Evolutionary conservation across 2,329 filamentous ascomycete genomes (phyloP).

Genomic region (Herpotrichia juniperi): DNA sequence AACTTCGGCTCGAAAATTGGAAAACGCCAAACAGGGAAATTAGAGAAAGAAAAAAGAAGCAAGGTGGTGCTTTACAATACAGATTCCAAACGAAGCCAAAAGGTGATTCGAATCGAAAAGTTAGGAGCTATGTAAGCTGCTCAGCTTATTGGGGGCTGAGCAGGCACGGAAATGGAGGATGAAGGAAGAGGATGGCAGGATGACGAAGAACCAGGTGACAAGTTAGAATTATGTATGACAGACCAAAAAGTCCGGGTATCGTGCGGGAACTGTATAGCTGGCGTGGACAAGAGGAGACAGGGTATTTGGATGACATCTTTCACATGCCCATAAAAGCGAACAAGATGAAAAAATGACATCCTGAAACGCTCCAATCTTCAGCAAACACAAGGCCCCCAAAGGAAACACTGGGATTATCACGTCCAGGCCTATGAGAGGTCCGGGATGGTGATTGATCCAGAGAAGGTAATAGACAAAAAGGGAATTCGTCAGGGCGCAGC

Average conservation of each 20-base stretch:
- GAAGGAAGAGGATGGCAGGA: neutral
- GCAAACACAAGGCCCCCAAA: slow-evolving; percentile 10
- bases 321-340: neutral
- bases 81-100: neutral
- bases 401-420: neutral
- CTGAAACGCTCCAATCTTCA: slow-evolving; percentile 9
- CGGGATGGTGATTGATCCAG: slow-evolving; percentile 1
- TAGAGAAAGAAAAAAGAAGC: neutral
- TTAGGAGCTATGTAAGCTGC: slow-evolving; percentile 2
- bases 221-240: slow-evolving; percentile 21
- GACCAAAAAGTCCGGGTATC: slow-evolving; percentile 26
- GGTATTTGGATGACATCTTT: neutral
- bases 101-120: neutral
- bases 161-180: neutral
- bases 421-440: slow-evolving; percentile 1
- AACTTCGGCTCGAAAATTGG: neutral
- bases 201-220: neutral
- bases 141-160: neutral
- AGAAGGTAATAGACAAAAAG: slow-evolving; percentile 22
- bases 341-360: neutral
- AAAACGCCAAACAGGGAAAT: neutral
- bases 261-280: slow-evolving; percentile 17
- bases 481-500: slow-evolving; percentile 32
- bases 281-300: slow-evolving; percentile 1
- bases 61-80: neutral